Base-by-base conservation (phyloP, 2,329 filamentous ascomycete genomes). In the Pseudovirgaria hyperparasitica region DNA sequence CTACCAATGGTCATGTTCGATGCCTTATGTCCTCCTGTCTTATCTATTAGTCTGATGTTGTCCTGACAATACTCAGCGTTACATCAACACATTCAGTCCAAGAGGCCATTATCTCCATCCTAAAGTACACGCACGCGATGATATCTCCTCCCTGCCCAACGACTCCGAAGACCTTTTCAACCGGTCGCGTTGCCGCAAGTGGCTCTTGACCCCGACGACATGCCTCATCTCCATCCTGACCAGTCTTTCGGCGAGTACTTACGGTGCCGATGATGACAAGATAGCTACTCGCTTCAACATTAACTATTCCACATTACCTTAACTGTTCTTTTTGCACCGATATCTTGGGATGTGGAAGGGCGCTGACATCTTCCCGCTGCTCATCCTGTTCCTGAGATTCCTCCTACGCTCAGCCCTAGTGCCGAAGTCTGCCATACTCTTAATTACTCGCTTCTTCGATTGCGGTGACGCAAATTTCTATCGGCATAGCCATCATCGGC, bases 401-500 rank as follows among this genome's bases (percentile, higher is more conserved):
- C 30, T 54, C 2, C 49, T 56, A 26, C 41, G 41, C 11, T 52
- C 44, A 0, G 50, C 51, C 1, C 50, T 55, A 26, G 49, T 51
- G 5, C 42, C 44, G 6, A 55, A 55, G 25, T 54, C 47, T 27
- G 52, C 52, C 1, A 55, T 52, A 1, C 34, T 55, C 3, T 43
- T 55, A 2, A 45, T 56, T 1, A 53, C 50, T 3, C 41, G 52
- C 2, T 54, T 55, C 31, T 54, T 56, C 16, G 51, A 46, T 6
- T 52, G 52, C 5, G 51, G 52, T 8, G 46, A 43, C 4, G 52
- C 48, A 2, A n/a, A n/a, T n/a, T n/a, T 52, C 48, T 0, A 48
- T 54, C 3, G 43, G 44, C 2, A 53, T 54, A 29, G 52, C 53
- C 25, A 31, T 31, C 17, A 22, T 31, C 14, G 29, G 29, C 16